Evolutionary conservation across 2,329 filamentous ascomycete species (phyloP), one percentile per base, ranked within the genome.

Genomic region (Calonectria pseudoturangicola): DNA sequence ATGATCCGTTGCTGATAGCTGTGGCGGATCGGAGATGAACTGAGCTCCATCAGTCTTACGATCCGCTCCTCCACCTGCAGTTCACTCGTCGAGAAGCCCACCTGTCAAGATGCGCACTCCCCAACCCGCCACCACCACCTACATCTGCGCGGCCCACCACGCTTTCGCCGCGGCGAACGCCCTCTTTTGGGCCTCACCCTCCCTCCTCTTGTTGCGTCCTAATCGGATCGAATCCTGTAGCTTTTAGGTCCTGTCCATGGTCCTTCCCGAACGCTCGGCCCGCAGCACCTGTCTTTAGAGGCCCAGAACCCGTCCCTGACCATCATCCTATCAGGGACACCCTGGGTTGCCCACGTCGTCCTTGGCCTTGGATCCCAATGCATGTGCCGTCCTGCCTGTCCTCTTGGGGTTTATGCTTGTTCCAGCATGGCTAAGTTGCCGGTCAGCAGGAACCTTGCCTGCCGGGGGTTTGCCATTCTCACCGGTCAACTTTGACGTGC

Each of bases 151-250:
- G 47, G 62, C 70, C 75, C 68, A 73, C 73, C 64, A 54, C 48
- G 51, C 66, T 60, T 76, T 76, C 75, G 77, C 77, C 77, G 76
- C 73, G 77, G 77, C 77, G 73, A 77, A 74, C 64, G 73, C 74
- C 76, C 76, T 75, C 67, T 75, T 77, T 74, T 58, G 73, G 76
- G 70, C 68, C 71, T 62, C 67, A 16, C 27, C 36, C 69, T 68
- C 56, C 28, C 69, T 68, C 56, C 28, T 62, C 66, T 54, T 66
- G 30, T 41, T 45, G 47, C 21, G 48, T 43, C 36, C 45, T 63
- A 27, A 60, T 62, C 66, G 66, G 66, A 50, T 62, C 66, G 45
- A 28, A 62, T 51, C 66, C 54, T 27, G 54, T 51, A 30, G 41
- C 41, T 56, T 21, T 21, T 56, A 50, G 39, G 48, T 58, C 43